Evolutionary conservation across 2,329 filamentous ascomycete genomes (phyloP), one percentile per base, ranked within the genome.

Genomic region (Aspergillus arachidicola): DNA sequence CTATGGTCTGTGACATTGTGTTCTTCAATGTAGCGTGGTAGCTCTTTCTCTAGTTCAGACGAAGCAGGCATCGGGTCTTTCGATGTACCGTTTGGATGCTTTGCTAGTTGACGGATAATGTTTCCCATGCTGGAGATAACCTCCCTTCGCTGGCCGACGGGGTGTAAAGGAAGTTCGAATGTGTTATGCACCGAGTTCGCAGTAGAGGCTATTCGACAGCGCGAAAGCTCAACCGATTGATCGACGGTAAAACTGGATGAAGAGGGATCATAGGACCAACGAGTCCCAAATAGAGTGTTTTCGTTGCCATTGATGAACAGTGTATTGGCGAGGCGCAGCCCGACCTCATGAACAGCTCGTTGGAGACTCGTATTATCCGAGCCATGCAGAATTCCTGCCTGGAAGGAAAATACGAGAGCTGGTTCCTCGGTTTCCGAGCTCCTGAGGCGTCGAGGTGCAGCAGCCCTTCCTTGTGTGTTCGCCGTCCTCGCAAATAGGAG

Each of bases 71-170:
- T 77, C 10, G 76, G 67, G 12, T 72, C 69, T 14, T 64, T 64
- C 14, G 74, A 75, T 45, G 59, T 64, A 9, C 63, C 57, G 36
- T 73, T 73, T 4, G 68, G 64, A 10, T 73, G 73, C 65, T 76
- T 76, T n/a, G 76, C 70, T 43, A 81, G 58, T 46, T 79, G 76
- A 26, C 78, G 76, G 26, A 81, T 65, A 28, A 81, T 79, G 53
- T 81, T 81, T 12, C 79, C 79, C 78, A 81, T 80, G 61, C 79
- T 76, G 11, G 76, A 72, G 19, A 78, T 69, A 16, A 80, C 78
- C 48, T 68, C 75, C 55, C 78, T 73, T 55, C 78, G 73, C 59
- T 73, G 66, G 7, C 75, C 75, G 23, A 81, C 73, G 9, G 77
- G 76, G 48, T 75, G 62, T 28, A 81, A 66, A 6, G 79, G 78